phyloP scores from a whole-genome alignment of 176 grass and related monocot species.

The Raddia guianensis region DNA sequence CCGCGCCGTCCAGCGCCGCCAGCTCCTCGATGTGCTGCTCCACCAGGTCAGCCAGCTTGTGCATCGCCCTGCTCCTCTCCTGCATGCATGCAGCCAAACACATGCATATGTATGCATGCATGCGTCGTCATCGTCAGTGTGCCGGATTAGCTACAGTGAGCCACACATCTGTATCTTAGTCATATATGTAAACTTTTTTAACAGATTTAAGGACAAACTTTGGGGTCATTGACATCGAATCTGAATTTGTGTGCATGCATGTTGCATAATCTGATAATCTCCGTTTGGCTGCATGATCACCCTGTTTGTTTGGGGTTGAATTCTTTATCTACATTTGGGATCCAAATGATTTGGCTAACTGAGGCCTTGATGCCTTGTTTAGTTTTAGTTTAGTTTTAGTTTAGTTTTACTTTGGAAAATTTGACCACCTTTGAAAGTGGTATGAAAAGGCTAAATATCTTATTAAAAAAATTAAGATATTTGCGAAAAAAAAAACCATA shows the following conservation, averaged over 20 bases:
- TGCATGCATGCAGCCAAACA: constrained; percentile 7
- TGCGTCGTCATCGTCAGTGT: background rate
- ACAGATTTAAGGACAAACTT: background rate
- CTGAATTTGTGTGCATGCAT: background rate
- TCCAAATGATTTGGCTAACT: too few species aligned
- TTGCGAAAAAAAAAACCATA: too few species aligned
- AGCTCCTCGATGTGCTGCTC: constrained; percentile 74
- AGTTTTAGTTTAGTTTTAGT: too few species aligned
- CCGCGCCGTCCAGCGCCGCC: constrained; percentile 63
- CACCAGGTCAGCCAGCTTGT: constrained; percentile 73
- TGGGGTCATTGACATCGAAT: background rate
- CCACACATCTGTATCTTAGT: too few species aligned
- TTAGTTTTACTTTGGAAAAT: too few species aligned
- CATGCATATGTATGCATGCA: constrained; percentile 34
- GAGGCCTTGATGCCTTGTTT: too few species aligned
- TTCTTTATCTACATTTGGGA: too few species aligned
- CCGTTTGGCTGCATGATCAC: background rate
- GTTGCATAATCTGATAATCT: background rate
- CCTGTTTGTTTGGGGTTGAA: too few species aligned
- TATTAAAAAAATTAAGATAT: too few species aligned
- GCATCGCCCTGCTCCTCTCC: constrained; percentile 72
- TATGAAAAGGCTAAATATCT: too few species aligned
- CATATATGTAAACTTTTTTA: too few species aligned
- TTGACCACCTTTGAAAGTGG: too few species aligned
- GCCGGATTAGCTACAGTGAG: background rate